Percentiles rank a stretch among this genome's conserved stretches.
Evolutionary conservation across 805 yeast genomes (phyloP).

Genomic region (Spathaspora gorwiae): DNA sequence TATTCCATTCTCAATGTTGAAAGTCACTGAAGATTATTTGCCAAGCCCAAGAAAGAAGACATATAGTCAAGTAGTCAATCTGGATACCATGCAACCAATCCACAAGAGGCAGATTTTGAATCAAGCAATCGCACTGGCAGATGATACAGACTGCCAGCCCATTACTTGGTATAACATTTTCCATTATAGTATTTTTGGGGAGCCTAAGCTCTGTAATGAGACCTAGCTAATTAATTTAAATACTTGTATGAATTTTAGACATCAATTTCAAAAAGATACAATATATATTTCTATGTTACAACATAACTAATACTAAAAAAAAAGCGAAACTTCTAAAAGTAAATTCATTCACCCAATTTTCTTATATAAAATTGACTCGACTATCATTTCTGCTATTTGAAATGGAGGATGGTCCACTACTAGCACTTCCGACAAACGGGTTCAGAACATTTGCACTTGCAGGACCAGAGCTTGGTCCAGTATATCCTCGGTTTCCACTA

Average conservation of each 20-base stretch:
- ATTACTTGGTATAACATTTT: conserved; percentile 52
- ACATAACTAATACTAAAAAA: not conserved
- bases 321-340: not conserved
- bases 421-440: not conserved
- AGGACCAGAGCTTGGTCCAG: not conserved
- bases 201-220: conserved; percentile 32
- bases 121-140: not conserved
- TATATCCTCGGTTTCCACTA: not conserved
- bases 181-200: conserved; percentile 48
- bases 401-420: not conserved
- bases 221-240: not conserved
- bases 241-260: not conserved
- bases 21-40: conserved; percentile 8
- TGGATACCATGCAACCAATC: not conserved
- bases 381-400: conserved; percentile 1
- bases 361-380: conserved; percentile 8
- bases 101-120: not conserved
- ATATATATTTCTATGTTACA: not conserved
- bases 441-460: not conserved
- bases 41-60: conserved; percentile 13
- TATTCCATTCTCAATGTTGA: conserved; percentile 18
- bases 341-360: no score
- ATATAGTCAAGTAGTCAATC: conserved; percentile 15
- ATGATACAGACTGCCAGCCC: conserved; percentile 36
- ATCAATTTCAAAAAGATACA: no score